phyloP scores from a whole-genome alignment of 495 filamentous ascomycete species.

The Diplogelasinospora grovesii region DNA sequence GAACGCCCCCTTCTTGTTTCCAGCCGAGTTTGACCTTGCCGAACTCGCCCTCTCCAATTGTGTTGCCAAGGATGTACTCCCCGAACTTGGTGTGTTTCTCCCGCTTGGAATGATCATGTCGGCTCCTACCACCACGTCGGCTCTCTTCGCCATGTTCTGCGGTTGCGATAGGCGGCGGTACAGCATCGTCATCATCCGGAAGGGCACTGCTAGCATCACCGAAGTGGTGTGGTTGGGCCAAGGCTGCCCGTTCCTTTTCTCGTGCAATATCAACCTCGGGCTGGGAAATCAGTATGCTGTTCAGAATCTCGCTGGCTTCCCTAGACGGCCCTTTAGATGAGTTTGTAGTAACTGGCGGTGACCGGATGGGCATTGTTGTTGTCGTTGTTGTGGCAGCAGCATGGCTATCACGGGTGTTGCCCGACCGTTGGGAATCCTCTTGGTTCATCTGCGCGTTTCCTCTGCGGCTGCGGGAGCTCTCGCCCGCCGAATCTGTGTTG shows the following conservation, averaged over 20 bases:
- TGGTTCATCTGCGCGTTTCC: slow-evolving; percentile 36
- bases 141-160: slow-evolving; percentile 56
- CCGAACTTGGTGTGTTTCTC: slow-evolving; percentile 86
- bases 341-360: slow-evolving; percentile 22
- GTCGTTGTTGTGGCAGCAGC: slow-evolving; percentile 29
- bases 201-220: slow-evolving; percentile 25
- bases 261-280: slow-evolving; percentile 71
- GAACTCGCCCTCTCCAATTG: slow-evolving; percentile 97
- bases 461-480: slow-evolving; percentile 46
- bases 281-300: slow-evolving; percentile 70
- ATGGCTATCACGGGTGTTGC: slow-evolving; percentile 35
- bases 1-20: slow-evolving; percentile 88
- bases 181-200: slow-evolving; percentile 44
- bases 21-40: slow-evolving; percentile 99
- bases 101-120: slow-evolving; percentile 64
- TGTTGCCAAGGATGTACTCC: slow-evolving; percentile 90
- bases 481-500: slow-evolving; percentile 26
- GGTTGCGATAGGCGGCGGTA: slow-evolving; percentile 48
- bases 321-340: slow-evolving; percentile 47
- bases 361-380: slow-evolving; percentile 35
- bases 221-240: slow-evolving; percentile 49
- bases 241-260: slow-evolving; percentile 63
- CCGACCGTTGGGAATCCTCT: slow-evolving; percentile 38
- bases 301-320: slow-evolving; percentile 66
- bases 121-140: slow-evolving; percentile 57